Conservation (phyloP, 768 basidiomycete species). For the Leccinum pellstonianum region DNA sequence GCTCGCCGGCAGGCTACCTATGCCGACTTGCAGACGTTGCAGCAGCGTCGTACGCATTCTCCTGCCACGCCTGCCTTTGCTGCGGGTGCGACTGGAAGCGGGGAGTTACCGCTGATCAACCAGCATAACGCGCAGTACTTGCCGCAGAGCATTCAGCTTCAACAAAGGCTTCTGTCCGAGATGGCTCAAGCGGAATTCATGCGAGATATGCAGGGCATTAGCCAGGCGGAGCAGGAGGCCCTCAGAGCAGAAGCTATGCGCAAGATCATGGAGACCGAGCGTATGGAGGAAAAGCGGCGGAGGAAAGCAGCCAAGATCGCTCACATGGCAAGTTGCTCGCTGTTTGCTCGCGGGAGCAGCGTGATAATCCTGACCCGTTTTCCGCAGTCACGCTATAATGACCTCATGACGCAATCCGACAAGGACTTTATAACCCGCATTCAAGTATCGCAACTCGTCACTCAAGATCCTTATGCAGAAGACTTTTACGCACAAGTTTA, state of each 20-base stretch:
- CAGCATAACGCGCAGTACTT: slow-evolving; percentile 56
- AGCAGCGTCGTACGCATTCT: slow-evolving; percentile 53
- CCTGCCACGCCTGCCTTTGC: slow-evolving; percentile 39
- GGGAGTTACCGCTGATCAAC: slow-evolving; percentile 38
- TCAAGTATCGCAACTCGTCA: slow-evolving; percentile 96
- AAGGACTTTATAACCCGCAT: slow-evolving; percentile 99
- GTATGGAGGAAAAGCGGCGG: slow-evolving; percentile 81
- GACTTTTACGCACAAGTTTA: slow-evolving; percentile 99
- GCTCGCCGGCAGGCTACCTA: slow-evolving; percentile 42
- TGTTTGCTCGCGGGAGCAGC: neutral
- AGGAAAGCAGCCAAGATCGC: slow-evolving; percentile 83
- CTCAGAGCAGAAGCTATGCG: slow-evolving; percentile 77
- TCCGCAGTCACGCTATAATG: slow-evolving; percentile 81
- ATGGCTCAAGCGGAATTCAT: slow-evolving; percentile 70
- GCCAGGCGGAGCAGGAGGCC: slow-evolving; percentile 64
- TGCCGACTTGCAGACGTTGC: slow-evolving; percentile 48
- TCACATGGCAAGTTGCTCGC: slow-evolving; percentile 62
- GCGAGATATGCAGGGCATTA: slow-evolving; percentile 59
- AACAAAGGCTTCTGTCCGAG: slow-evolving; percentile 75
- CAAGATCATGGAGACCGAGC: slow-evolving; percentile 89
- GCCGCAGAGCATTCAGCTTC: slow-evolving; percentile 66
- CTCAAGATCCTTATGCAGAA: slow-evolving; percentile 94
- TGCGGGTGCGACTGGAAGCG: slow-evolving; percentile 17
- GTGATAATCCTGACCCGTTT: neutral
- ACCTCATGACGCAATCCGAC: slow-evolving; percentile 96